Percentiles rank a stretch among this genome's conserved stretches.
Evolutionary conservation across 164 flowering plant species (phyloP).

Genomic region (Dillenia turbinata): DNA sequence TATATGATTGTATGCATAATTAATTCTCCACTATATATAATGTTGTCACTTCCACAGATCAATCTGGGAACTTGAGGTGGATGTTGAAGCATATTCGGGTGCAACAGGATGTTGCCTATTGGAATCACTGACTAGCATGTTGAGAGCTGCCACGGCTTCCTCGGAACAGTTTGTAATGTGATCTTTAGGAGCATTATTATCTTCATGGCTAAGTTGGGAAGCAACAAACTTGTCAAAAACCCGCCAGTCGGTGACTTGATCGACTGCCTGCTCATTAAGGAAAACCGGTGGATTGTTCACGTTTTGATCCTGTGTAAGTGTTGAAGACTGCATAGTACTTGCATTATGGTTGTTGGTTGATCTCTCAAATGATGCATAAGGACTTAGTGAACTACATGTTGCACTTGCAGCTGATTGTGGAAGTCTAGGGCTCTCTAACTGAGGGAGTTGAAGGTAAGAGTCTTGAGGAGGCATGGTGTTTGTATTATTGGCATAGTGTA

Average conservation of each 20-base stretch:
- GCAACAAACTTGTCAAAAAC: slow-evolving; percentile 91
- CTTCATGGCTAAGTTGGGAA: slow-evolving; percentile 75
- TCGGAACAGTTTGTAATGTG: slow-evolving; percentile 21
- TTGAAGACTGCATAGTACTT: slow-evolving; percentile 35
- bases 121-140: slow-evolving; percentile 24
- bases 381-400: slow-evolving; percentile 31
- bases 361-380: slow-evolving; percentile 19
- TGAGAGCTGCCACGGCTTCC: slow-evolving; percentile 23
- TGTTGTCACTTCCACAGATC: slow-evolving; percentile 71
- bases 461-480: slow-evolving; percentile 15
- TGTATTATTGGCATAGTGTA: slow-evolving; percentile 28
- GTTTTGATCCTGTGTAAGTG: slow-evolving; percentile 45
- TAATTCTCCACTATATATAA: slow-evolving; percentile 7
- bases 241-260: slow-evolving; percentile 84
- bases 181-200: slow-evolving; percentile 39
- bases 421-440: slow-evolving; percentile 71
- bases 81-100: slow-evolving; percentile 44
- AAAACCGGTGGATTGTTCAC: slow-evolving; percentile 11
- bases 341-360: slow-evolving; percentile 13
- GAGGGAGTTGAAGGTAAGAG: slow-evolving; percentile 75
- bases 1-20: slow-evolving; percentile 18
- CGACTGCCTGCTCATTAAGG: slow-evolving; percentile 40
- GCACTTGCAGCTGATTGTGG: slow-evolving; percentile 32
- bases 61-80: slow-evolving; percentile 53
- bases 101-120: slow-evolving; percentile 23